Evolutionary conservation across 2,329 filamentous ascomycete genomes (phyloP), one percentile per base, ranked within the genome.

Genomic region (Coccinonectria pachysandricola): DNA sequence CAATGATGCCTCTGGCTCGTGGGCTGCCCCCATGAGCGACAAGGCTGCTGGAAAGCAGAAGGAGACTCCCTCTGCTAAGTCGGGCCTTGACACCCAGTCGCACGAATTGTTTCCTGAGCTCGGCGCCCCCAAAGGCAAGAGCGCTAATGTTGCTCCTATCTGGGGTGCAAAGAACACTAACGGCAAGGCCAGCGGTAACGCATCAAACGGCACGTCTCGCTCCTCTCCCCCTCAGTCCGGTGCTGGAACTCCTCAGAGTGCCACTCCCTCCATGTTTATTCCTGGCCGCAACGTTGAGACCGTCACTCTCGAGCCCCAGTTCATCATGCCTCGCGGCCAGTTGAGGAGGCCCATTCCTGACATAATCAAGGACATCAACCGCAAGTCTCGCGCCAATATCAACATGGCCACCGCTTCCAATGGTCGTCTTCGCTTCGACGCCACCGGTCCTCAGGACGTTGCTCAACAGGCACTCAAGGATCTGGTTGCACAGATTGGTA

Each of bases 71-170:
- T n/a, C n/a, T n/a, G n/a, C n/a, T n/a, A 56, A 59, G 21, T 45
- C 65, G 19, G 29, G 46, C 27, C 62, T 95, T 35, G 84, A 96
- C 55, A 87, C 84, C 12, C 71, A 83, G 48, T 93, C 84, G 11
- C 82, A 92, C 50, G 87, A 96, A 57, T 65, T 83, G 33, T 98
- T 98, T 68, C 91, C 91, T n/a, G 78, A 87, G 43, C 72, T 98
- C 23, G 88, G 87, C 36, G 71, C 61, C 12, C 56, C 66, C 31
- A 75, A 75, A 55, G 64, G 75, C 27, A 87, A 86, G 57, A 63
- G 75, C 36, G 66, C 75, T 31, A 70, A 73, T 40, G 68, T 75
- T 32, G 67, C 78, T 23, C 75, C 79, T 23, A 75, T 82, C 42
- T 95, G 88, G 86, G 80, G 80, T 37, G 72, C 71, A 18, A 82